Percentiles rank a stretch among this genome's conserved stretches.
Conservation (phyloP, 805 yeast genomes). For the Huiozyma naganishii region DNA sequence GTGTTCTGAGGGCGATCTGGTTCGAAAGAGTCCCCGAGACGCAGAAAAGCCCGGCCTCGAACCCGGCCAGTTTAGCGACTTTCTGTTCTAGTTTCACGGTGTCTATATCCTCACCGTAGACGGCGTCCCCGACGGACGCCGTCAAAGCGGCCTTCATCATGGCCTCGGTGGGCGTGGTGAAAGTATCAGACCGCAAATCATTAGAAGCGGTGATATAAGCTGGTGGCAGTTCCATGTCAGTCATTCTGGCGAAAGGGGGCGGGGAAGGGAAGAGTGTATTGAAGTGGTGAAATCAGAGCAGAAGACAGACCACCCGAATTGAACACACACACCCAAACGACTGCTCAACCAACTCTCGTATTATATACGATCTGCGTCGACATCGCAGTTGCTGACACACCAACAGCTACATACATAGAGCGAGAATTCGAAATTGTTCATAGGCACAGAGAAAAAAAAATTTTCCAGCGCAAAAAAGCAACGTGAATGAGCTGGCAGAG, state of each 20-base stretch:
- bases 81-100: constrained; percentile 53
- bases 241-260: too few species aligned
- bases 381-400: too few species aligned
- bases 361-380: too few species aligned
- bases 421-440: too few species aligned
- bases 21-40: constrained; percentile 86
- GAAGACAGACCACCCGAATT: too few species aligned
- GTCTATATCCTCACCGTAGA: constrained; percentile 73
- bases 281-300: background rate
- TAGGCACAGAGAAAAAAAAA: too few species aligned
- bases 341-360: too few species aligned
- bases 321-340: too few species aligned
- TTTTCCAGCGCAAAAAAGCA: too few species aligned
- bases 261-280: background rate
- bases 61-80: constrained; percentile 63
- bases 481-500: too few species aligned
- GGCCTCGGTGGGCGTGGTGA: constrained; percentile 71
- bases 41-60: constrained; percentile 71
- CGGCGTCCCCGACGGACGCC: constrained; percentile 74
- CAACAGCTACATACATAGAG: too few species aligned
- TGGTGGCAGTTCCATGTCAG: constrained; percentile 20
- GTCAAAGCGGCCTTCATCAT: constrained; percentile 53
- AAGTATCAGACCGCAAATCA: constrained; percentile 71
- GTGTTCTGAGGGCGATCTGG: constrained; percentile 73
- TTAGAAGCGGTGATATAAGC: constrained; percentile 28